phyloP scores from a whole-genome alignment of 2,329 filamentous ascomycete species.

The Niveomyces coronatus region DNA sequence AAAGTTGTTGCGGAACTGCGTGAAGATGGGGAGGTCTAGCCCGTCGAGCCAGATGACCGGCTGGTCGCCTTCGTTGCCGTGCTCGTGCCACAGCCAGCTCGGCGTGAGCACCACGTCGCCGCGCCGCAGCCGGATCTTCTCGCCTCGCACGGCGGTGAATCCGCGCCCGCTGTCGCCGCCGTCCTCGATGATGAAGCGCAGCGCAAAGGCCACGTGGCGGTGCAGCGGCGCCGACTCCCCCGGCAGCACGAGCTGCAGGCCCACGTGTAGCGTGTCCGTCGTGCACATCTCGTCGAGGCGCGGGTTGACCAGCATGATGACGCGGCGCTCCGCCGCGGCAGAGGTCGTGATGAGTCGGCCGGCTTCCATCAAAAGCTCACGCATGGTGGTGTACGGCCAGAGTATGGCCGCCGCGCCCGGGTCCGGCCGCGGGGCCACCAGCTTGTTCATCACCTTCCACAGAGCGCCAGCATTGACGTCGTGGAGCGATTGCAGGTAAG shows the following conservation, averaged over 20 bases:
- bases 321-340: constrained; percentile 31
- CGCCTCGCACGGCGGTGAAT: constrained; percentile 47
- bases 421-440: constrained; percentile 36
- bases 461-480: constrained; percentile 28
- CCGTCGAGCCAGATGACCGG: constrained; percentile 50
- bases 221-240: constrained; percentile 46
- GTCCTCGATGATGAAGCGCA: constrained; percentile 49
- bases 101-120: constrained; percentile 49
- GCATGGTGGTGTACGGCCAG: constrained; percentile 26
- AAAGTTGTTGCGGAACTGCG: constrained; percentile 41
- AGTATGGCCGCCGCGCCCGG: constrained; percentile 30
- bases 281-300: constrained; percentile 22
- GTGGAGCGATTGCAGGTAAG: constrained; percentile 20
- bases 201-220: constrained; percentile 44
- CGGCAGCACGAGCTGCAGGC: constrained; percentile 46
- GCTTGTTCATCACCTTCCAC: constrained; percentile 36
- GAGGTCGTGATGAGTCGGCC: constrained; percentile 26
- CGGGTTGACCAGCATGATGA: constrained; percentile 33
- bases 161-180: too few species aligned
- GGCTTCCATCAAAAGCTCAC: constrained; percentile 25
- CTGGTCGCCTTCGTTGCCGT: constrained; percentile 44
- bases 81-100: constrained; percentile 50
- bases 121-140: constrained; percentile 37
- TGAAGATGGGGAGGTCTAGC: constrained; percentile 42
- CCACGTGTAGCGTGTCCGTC: constrained; percentile 47